Conservation (phyloP, 2,329 filamentous ascomycete genomes). For the Onygenales sp. region DNA sequence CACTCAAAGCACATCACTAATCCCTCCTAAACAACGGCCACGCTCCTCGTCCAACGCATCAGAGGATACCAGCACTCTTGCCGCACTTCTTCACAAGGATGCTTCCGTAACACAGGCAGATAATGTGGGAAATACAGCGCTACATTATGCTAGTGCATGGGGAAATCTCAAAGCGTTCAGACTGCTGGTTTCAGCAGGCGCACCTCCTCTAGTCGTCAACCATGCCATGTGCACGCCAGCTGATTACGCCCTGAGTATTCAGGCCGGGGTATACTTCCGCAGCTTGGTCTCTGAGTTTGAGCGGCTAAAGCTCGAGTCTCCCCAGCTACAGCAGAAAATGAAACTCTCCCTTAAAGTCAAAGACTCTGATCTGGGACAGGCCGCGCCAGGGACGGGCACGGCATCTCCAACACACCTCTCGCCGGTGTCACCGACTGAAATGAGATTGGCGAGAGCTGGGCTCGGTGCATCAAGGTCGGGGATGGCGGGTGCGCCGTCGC, state of each 20-base stretch:
- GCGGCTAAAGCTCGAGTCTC: constrained; percentile 4
- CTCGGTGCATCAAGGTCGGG: neutral
- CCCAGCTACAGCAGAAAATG: constrained; percentile 2
- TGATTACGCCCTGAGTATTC: constrained; percentile 72
- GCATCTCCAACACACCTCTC: neutral
- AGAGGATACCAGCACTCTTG: constrained; percentile 20
- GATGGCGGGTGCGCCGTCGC: neutral
- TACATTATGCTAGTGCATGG: constrained; percentile 77
- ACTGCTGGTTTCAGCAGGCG: constrained; percentile 68
- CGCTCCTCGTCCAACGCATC: constrained; percentile 14
- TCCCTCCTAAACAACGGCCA: constrained; percentile 14
- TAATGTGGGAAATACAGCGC: constrained; percentile 68
- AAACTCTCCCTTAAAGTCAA: constrained; percentile 2
- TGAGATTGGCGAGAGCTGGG: neutral
- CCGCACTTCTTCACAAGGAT: constrained; percentile 18
- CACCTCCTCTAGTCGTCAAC: constrained; percentile 63
- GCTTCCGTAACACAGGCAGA: constrained; percentile 51
- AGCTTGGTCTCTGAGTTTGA: constrained; percentile 55
- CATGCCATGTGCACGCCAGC: constrained; percentile 72
- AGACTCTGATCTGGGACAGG: neutral
- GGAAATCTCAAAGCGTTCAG: constrained; percentile 70
- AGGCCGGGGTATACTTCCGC: constrained; percentile 78
- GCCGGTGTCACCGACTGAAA: constrained; percentile 1
- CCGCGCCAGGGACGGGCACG: neutral
- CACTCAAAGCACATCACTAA: constrained; percentile 12